Evolutionary conservation across 805 yeast genomes (phyloP), one percentile per base, ranked within the genome.

Genomic region (Komagataella pseudopastoris): DNA sequence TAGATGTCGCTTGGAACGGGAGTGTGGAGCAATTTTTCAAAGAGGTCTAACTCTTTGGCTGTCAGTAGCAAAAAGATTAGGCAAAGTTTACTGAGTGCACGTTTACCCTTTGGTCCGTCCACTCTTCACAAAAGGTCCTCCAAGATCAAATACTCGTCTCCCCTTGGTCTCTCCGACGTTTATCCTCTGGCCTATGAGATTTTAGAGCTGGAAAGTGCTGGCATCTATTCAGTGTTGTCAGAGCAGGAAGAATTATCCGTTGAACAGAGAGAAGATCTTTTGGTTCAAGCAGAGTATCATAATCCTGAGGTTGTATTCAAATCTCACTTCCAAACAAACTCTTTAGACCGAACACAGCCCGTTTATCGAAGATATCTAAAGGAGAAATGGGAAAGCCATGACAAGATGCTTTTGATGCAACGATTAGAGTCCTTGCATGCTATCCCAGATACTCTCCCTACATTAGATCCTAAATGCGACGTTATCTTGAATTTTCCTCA

Each of bases 391-490:
- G 77, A 80, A 63, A 59, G 66, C 12, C 72, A 81, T 55, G 82
- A 78, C 47, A 78, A 80, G 66, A 85, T 88, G 87, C 63, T 88
- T 50, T 71, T 83, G 51, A 88, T 93, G 93, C 97, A 93, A 70
- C 81, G 98, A 71, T 68, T 93, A 51, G 99, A 93, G 69, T 81
- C 85, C 52, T 70, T 88, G 58, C 77, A 76, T 46, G 88, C 88
- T 46, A 86, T 93, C 53, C 99, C 99, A 14, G 99, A 93, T 63
- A 90, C 98, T 3, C 63, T 93, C 65, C 93, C 97, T 23, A 89
- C 97, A 2, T 67, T 93, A 52, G 82, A 77, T 7, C 98, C 98
- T 17, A 69, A 74, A 55, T 91, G 79, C 16, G 88, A 85, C 50
- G 86, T 91, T 5, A 72, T 77, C 47, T 61, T 93, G 47, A 81